Evolutionary conservation across 106 monocot species (phyloP).

Genomic region (Apostasia ramifera): DNA sequence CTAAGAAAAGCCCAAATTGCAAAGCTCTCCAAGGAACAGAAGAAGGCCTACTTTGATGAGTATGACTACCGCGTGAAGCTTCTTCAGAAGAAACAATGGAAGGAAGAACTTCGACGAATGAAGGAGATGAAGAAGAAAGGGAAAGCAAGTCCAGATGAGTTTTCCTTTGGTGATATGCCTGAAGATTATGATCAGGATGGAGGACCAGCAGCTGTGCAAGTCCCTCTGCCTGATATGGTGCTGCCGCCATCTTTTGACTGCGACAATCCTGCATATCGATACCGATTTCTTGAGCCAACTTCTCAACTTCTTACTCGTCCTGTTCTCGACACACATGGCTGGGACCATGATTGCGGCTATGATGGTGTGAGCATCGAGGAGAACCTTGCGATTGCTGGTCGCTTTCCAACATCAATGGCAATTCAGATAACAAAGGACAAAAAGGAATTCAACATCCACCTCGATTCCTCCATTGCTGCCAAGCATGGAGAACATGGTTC

Average conservation of each 20-base stretch:
- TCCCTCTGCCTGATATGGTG: constrained; percentile 76
- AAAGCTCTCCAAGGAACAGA: constrained; percentile 68
- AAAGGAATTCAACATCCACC: constrained; percentile 75
- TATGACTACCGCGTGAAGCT: constrained; percentile 84
- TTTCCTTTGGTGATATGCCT: constrained; percentile 27
- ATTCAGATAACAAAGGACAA: constrained; percentile 92
- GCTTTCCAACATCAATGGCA: constrained; percentile 38
- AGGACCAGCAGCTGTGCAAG: constrained; percentile 56
- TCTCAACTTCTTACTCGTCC: constrained; percentile 58
- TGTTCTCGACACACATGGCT: constrained; percentile 44
- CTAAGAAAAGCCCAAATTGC: constrained; percentile 56
- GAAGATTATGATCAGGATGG: constrained; percentile 69
- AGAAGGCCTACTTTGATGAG: constrained; percentile 68
- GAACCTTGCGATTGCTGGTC: constrained; percentile 43
- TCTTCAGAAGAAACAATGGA: constrained; percentile 81
- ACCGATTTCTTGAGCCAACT: constrained; percentile 76
- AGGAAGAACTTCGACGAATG: constrained; percentile 59
- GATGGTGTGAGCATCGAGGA: constrained; percentile 81
- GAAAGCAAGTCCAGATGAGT: constrained; percentile 19
- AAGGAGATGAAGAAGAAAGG: constrained; percentile 61
- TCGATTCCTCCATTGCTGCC: constrained; percentile 67
- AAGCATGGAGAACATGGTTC: constrained; percentile 78
- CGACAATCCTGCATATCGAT: constrained; percentile 59
- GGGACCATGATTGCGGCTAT: constrained; percentile 84
- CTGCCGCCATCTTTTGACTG: constrained; percentile 77